Base-by-base conservation (phyloP, 2,329 filamentous ascomycete species). In the Fulvia fulva region DNA sequence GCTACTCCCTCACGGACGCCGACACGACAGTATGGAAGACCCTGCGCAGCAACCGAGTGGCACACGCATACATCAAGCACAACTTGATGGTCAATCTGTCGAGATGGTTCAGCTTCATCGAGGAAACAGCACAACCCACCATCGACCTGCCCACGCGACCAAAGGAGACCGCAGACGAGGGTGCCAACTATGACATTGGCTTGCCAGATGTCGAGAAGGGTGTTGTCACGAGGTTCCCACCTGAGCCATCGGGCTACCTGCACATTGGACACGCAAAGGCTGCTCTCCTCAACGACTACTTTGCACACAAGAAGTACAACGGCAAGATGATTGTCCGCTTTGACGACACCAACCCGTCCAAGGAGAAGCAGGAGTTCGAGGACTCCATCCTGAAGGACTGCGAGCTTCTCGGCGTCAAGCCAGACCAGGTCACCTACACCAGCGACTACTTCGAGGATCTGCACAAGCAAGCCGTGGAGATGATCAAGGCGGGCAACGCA, bases 201-300 rank as follows among this genome's bases (percentile, higher is more conserved):
- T 82, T 97, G 37, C 86, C 89, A 68, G 89, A 95, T 72, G 87
- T 89, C 8, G 90, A 93, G 37, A 87, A 93, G 73, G 91, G 91
- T 2, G 91, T 97, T 58, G 90, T 97, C 21, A 96, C 91, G 22
- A 83, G 92, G 68, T 97, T 97, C 78, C 87, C 93, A 16, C 93
- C 93, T 3, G 93, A 97, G 85, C 93, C 93, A 63, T 96, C 91
- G 80, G 91, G 91, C 61, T 96, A 96, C 73, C 85, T 97, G 46
- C 93, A 97, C 77, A 96, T 97, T 64, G 93, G 93, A 55, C 93
- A 97, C 78, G 91, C 91, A 67, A 97, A 97, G 78, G 91, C 91
- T 28, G 91, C 91, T 5, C 82, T 96, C 56, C 85, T 97, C 57
- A 96, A 94, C 78, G 92, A 97, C 74, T 97, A 96, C 81, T 97